Percentiles rank a stretch among this genome's conserved stretches.
Conservation (phyloP, 768 basidiomycete species). For the Rhodotorula sphaerocarpa region DNA sequence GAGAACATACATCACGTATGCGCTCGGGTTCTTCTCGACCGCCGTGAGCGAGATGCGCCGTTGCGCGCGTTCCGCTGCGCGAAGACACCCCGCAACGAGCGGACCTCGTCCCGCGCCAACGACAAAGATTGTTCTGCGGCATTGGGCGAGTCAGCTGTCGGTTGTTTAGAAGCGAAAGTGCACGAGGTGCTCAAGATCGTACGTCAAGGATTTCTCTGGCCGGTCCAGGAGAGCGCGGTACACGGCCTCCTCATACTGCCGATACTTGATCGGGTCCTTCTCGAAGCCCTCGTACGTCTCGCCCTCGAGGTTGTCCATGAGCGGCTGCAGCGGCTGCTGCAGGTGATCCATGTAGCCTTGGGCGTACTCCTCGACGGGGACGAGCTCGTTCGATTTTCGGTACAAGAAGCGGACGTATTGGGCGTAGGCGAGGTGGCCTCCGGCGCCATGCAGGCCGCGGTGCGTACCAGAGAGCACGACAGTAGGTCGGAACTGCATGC, state of each 20-base stretch:
- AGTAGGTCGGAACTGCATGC: constrained; percentile 68
- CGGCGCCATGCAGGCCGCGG: constrained; percentile 59
- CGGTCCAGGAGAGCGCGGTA: constrained; percentile 69
- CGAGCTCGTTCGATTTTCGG: constrained; percentile 57
- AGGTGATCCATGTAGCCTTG: constrained; percentile 90
- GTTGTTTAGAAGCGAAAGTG: background rate
- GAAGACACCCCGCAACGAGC: constrained; percentile 72
- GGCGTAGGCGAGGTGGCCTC: constrained; percentile 76
- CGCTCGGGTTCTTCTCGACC: constrained; percentile 94
- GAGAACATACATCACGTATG: constrained; percentile 74
- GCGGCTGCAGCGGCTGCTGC: constrained; percentile 78
- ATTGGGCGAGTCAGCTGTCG: background rate
- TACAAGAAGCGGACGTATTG: constrained; percentile 82
- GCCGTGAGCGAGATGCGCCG: constrained; percentile 61
- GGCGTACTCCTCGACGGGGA: constrained; percentile 80
- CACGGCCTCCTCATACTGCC: constrained; percentile 90
- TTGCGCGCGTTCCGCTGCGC: constrained; percentile 61
- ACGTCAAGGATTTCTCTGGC: constrained; percentile 58
- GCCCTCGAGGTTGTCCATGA: constrained; percentile 95
- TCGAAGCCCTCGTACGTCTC: constrained; percentile 97
- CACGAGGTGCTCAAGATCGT: constrained; percentile 45
- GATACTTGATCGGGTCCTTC: constrained; percentile 92
- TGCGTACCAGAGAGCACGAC: constrained; percentile 69
- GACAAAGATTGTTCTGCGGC: constrained; percentile 67
- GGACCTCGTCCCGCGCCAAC: constrained; percentile 94